Evolutionary conservation across 306 rosid genomes (phyloP).

Genomic region (Lathyrus tuberosus): DNA sequence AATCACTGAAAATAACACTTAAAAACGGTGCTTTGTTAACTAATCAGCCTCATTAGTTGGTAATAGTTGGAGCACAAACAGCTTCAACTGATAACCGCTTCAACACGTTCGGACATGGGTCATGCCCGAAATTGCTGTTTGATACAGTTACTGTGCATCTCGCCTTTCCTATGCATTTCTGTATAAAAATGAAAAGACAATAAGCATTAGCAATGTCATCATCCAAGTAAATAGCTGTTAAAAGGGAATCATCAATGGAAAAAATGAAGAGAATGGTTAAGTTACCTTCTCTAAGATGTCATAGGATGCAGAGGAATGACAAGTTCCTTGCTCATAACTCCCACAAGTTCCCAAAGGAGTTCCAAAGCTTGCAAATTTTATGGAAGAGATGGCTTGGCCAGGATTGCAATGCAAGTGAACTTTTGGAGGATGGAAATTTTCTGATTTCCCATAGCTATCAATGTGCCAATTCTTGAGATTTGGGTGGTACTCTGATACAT

Average conservation of each 20-base stretch:
- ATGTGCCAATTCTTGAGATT: conserved; percentile 91
- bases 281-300: conserved; percentile 77
- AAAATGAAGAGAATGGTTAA: conserved; percentile 28
- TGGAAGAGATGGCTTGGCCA: conserved; percentile 82
- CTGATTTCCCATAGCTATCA: conserved; percentile 78
- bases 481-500: conserved; percentile 90
- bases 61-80: conserved; percentile 64
- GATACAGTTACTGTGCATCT: conserved; percentile 85
- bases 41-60: conserved; percentile 56
- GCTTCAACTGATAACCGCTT: conserved; percentile 95
- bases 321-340: conserved; percentile 80
- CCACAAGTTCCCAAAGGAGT: conserved; percentile 97
- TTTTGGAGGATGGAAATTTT: conserved; percentile 81
- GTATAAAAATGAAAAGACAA: conserved; percentile 38
- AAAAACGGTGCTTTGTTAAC: conserved; percentile 33
- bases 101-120: conserved; percentile 94
- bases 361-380: conserved; percentile 97
- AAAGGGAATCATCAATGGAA: background rate
- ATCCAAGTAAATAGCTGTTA: background rate
- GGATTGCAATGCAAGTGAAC: conserved; percentile 81
- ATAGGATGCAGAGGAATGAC: conserved; percentile 80
- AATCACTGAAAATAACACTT: conserved; percentile 42
- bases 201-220: conserved; percentile 25
- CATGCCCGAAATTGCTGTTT: conserved; percentile 81
- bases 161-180: conserved; percentile 84